phyloP scores from a whole-genome alignment of 140 eudicot species.

The Anethum foeniculum region DNA sequence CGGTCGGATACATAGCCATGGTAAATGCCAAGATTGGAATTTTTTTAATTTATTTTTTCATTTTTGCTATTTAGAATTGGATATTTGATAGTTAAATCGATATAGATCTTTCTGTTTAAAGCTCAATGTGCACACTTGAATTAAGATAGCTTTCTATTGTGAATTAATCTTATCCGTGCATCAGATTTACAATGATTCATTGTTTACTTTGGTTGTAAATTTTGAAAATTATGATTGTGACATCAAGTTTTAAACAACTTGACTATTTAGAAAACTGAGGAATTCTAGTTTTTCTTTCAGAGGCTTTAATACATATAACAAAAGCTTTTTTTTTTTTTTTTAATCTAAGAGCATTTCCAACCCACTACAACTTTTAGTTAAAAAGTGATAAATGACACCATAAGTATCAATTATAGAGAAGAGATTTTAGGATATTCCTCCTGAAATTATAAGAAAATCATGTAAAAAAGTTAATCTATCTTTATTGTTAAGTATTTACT shows the following conservation, averaged over 20 bases:
- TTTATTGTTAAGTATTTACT: no score
- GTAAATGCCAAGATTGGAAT: not conserved
- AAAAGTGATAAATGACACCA: no score
- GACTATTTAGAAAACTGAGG: not conserved
- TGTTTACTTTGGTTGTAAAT: not conserved
- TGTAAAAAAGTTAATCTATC: no score
- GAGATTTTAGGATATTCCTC: no score
- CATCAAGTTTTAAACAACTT: not conserved
- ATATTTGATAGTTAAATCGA: not conserved
- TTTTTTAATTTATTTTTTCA: not conserved
- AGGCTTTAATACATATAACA: no score
- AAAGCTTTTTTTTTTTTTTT: no score
- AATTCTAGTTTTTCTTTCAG: no score
- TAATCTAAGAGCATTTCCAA: no score
- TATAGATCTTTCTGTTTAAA: not conserved
- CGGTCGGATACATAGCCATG: not conserved
- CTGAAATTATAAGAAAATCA: no score
- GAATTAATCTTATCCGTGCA: not conserved
- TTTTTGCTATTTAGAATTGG: not conserved
- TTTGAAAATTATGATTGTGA: not conserved
- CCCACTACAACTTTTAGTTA: no score
- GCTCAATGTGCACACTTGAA: not conserved
- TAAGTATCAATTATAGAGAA: no score
- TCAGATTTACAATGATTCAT: not conserved
- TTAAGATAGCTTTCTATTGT: not conserved